Evolutionary conservation across 2,329 filamentous ascomycete genomes (phyloP).

Genomic region (Paraphaeosphaeria minitans): DNA sequence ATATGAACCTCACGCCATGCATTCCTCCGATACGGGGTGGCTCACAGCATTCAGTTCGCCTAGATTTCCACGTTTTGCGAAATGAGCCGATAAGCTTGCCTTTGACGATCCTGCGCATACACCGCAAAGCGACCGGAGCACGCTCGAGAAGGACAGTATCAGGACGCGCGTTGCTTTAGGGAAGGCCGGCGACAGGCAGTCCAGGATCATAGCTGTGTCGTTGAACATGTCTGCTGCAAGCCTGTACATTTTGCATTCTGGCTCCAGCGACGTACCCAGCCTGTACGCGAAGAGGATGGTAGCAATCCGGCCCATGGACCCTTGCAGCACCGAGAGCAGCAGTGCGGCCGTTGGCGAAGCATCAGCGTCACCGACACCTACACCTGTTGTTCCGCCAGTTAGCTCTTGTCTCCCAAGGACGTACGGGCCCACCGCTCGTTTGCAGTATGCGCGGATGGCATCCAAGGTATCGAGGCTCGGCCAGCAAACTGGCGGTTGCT

Average conservation of each 20-base stretch:
- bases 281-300: constrained; percentile 87
- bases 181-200: constrained; percentile 78
- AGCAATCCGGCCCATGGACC: constrained; percentile 78
- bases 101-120: constrained; percentile 90
- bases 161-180: constrained; percentile 62
- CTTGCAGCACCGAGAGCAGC: constrained; percentile 81
- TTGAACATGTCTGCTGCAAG: constrained; percentile 89
- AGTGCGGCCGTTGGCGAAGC: constrained; percentile 81
- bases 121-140: constrained; percentile 75
- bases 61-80: constrained; percentile 83
- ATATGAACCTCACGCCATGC: constrained; percentile 24
- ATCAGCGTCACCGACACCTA: constrained; percentile 82
- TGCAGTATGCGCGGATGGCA: constrained; percentile 5
- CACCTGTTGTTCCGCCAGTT: constrained; percentile 51
- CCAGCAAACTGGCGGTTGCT: not conserved
- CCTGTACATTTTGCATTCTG: constrained; percentile 88
- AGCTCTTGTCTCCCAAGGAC: constrained; percentile 2
- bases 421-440: not conserved
- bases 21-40: constrained; percentile 20
- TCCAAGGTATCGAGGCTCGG: constrained; percentile 4
- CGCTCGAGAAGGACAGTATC: constrained; percentile 64
- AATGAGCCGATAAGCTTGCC: constrained; percentile 88
- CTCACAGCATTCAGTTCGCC: constrained; percentile 85
- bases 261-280: constrained; percentile 81
- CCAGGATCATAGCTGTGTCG: constrained; percentile 83